Percentiles rank a stretch among this genome's conserved stretches.
Evolutionary conservation across 2,329 filamentous ascomycete genomes (phyloP).

Genomic region (Mollisiaceae sp.): DNA sequence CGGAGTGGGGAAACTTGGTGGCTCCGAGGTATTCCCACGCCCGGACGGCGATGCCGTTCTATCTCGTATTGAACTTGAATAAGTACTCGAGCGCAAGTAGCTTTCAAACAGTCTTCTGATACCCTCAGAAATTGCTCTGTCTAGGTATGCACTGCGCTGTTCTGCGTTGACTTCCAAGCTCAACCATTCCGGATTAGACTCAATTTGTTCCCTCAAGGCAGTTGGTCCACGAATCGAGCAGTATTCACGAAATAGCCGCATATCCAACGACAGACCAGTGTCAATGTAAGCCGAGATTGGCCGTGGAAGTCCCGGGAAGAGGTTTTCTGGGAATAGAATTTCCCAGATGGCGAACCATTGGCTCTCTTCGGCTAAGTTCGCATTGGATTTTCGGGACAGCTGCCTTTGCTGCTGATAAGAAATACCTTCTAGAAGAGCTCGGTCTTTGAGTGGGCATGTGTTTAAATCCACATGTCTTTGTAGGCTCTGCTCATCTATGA

Average conservation of each 20-base stretch:
- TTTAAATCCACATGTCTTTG: conserved; percentile 12
- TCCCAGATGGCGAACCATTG: conserved; percentile 31
- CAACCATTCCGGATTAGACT: conserved; percentile 12
- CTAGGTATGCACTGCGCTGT: conserved; percentile 5
- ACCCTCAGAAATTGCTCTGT: background rate
- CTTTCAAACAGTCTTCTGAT: background rate
- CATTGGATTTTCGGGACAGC: conserved; percentile 19
- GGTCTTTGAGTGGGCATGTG: conserved; percentile 1
- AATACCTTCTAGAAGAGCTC: conserved; percentile 2
- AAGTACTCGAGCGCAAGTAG: background rate
- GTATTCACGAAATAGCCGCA: conserved; percentile 21
- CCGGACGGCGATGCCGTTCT: background rate
- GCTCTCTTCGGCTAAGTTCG: conserved; percentile 11
- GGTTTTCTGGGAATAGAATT: conserved; percentile 27
- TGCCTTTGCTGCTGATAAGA: conserved; percentile 11
- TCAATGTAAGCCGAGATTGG: conserved; percentile 23
- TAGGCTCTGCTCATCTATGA: conserved; percentile 11
- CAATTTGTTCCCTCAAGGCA: background rate
- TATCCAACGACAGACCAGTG: background rate
- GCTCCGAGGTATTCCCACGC: background rate
- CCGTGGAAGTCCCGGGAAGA: background rate
- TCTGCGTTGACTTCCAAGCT: conserved; percentile 6
- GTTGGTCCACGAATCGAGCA: conserved; percentile 1
- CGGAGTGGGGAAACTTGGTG: conserved; percentile 12
- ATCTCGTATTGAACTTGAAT: background rate